phyloP scores from a whole-genome alignment of 257 asterid genomes.

The Solanum megistacrolobum region DNA sequence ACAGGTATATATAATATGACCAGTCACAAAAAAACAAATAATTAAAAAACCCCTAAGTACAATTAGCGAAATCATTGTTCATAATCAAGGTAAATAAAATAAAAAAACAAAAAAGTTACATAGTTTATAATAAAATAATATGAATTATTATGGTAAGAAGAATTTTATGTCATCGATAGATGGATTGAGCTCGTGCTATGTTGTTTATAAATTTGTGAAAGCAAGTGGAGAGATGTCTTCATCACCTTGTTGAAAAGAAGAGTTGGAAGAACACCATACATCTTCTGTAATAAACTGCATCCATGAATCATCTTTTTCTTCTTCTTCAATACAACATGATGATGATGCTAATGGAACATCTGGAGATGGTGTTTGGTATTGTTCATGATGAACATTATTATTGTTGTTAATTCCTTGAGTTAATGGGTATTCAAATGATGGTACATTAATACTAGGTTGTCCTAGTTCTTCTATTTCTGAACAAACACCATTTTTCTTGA shows the following conservation, averaged over 20 bases:
- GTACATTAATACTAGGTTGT: conserved; percentile 41
- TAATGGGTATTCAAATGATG: conserved; percentile 45
- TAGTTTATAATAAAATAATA: conserved; percentile 1
- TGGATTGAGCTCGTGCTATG: neutral
- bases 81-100: conserved; percentile 2
- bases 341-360: conserved; percentile 68
- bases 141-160: neutral
- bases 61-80: conserved; percentile 39
- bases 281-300: conserved; percentile 94
- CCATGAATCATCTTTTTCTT: conserved; percentile 87
- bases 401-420: neutral
- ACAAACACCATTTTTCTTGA: conserved; percentile 89
- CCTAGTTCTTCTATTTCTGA: conserved; percentile 75
- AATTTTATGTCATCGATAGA: neutral
- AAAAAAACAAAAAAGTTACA: conserved; percentile 7
- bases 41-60: conserved; percentile 33
- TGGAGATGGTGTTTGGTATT: conserved; percentile 62
- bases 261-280: conserved; percentile 66
- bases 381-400: neutral
- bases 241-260: conserved; percentile 44
- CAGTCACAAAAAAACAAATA: conserved; percentile 17
- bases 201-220: conserved; percentile 37
- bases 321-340: conserved; percentile 45
- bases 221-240: conserved; percentile 43
- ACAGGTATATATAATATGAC: conserved; percentile 9